These are phyloP conservation scores for Pholiota adiposa DNA, from an alignment of 1,284 basidiomycete species.

Conservation along the genomic window DNA sequence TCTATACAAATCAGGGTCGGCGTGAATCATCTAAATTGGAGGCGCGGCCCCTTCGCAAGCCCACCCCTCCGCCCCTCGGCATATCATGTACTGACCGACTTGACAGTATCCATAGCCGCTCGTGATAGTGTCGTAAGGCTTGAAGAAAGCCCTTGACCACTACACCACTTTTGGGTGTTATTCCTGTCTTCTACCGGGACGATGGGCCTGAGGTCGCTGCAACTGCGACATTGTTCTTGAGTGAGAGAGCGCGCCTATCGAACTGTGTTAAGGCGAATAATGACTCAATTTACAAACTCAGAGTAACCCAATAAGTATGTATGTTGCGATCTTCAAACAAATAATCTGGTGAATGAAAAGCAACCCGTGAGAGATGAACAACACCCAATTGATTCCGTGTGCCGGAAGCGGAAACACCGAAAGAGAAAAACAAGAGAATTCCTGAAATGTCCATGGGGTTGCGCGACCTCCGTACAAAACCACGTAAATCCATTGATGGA, in stretches of 20 bases:
- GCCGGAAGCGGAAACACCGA: constrained; percentile 4
- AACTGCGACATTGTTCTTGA: background rate
- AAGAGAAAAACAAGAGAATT: constrained; percentile 4
- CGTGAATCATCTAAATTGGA: background rate
- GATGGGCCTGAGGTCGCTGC: background rate
- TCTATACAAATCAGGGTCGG: background rate
- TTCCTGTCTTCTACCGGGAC: background rate
- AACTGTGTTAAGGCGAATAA: constrained; percentile 1
- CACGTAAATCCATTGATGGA: background rate
- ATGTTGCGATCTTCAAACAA: too few relatives aligned
- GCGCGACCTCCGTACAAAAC: background rate
- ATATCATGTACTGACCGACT: constrained; percentile 13
- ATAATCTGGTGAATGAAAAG: background rate
- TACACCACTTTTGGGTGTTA: background rate
- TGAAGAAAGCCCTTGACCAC: background rate
- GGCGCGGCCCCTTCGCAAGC: background rate
- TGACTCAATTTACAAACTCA: background rate
- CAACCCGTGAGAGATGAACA: background rate
- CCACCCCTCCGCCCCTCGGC: constrained; percentile 4
- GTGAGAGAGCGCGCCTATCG: background rate
- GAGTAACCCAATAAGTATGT: background rate
- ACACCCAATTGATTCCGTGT: constrained; percentile 2
- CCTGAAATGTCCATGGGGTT: constrained; percentile 6
- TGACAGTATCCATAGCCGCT: constrained; percentile 9
- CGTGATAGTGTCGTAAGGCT: constrained; percentile 3